Conservation (phyloP, 1,139 yeast genomes). For the Hansenula lynferdii region DNA sequence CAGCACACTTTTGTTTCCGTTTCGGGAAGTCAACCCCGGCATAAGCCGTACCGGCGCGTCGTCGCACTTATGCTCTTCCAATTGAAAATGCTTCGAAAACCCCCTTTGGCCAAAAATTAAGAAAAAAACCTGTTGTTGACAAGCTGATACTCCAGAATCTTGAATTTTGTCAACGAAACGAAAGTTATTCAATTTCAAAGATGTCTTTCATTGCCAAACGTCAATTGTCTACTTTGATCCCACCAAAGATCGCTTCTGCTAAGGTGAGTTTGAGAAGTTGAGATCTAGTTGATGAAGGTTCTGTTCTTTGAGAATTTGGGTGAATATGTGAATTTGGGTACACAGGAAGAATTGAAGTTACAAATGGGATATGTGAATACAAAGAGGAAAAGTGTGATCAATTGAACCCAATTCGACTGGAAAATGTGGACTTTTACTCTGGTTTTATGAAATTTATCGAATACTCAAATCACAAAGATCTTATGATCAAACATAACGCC, state of each 20-base stretch:
- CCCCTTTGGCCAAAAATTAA: constrained; percentile 6
- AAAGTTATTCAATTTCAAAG: constrained; percentile 9
- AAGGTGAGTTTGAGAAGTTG: constrained; percentile 40
- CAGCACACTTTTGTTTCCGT: constrained; percentile 7
- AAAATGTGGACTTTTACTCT: too few species aligned
- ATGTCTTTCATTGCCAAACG: constrained; percentile 91
- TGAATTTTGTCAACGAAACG: neutral
- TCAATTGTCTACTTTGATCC: constrained; percentile 91
- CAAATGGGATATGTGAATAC: too few species aligned
- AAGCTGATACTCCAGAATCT: neutral
- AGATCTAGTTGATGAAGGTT: neutral
- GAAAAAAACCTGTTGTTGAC: constrained; percentile 4
- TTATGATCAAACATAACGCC: too few species aligned
- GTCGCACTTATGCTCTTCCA: constrained; percentile 15
- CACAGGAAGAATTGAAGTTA: too few species aligned
- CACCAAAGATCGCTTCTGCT: constrained; percentile 98
- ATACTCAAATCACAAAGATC: too few species aligned
- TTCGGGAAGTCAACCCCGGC: constrained; percentile 13
- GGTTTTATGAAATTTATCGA: too few species aligned
- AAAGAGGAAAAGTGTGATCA: too few species aligned
- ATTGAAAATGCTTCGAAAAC: constrained; percentile 8
- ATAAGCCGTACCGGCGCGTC: constrained; percentile 7
- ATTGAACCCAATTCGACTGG: too few species aligned
- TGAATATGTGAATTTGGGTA: too few species aligned
- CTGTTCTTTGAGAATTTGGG: too few species aligned